Evolutionary conservation across 2,329 filamentous ascomycete genomes (phyloP).

Genomic region (Sclerotinia trifoliorum): DNA sequence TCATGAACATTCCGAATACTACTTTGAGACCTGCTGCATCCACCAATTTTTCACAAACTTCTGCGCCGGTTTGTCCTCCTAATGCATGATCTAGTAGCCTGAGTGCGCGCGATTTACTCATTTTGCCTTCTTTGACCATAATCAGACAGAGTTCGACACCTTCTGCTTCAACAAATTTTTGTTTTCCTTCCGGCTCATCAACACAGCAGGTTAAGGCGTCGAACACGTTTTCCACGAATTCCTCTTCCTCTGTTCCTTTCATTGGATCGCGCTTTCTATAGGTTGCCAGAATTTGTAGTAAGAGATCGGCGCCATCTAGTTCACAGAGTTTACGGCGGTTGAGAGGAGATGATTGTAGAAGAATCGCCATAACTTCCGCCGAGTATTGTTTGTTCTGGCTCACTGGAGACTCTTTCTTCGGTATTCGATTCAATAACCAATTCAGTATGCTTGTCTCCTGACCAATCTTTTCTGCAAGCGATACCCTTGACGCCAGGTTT

Average conservation of each 20-base stretch:
- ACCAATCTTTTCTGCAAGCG: slow-evolving; percentile 70
- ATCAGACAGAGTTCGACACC: slow-evolving; percentile 88
- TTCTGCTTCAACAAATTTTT: slow-evolving; percentile 82
- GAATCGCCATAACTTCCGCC: slow-evolving; percentile 85
- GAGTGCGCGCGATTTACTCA: slow-evolving; percentile 74
- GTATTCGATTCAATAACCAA: slow-evolving; percentile 77
- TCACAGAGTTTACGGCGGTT: slow-evolving; percentile 63
- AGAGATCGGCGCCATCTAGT: slow-evolving; percentile 70
- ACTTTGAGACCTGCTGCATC: slow-evolving; percentile 83
- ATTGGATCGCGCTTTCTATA: slow-evolving; percentile 86
- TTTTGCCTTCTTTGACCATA: slow-evolving; percentile 86
- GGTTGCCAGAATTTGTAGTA: slow-evolving; percentile 78
- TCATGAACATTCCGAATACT: slow-evolving; percentile 85
- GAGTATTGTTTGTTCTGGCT: slow-evolving; percentile 94
- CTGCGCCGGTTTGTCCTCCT: slow-evolving; percentile 53
- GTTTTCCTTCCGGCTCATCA: slow-evolving; percentile 72
- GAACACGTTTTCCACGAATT: slow-evolving; percentile 93
- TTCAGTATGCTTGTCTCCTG: slow-evolving; percentile 64
- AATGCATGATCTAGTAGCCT: slow-evolving; percentile 82
- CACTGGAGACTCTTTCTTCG: slow-evolving; percentile 64
- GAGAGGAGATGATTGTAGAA: slow-evolving; percentile 70
- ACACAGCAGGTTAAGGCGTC: slow-evolving; percentile 79
- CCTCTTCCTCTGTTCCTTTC: slow-evolving; percentile 85
- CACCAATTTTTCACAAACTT: slow-evolving; percentile 73
- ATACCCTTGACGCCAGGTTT: slow-evolving; percentile 72